Conservation (phyloP, 352 stramenopile species). For the Phytophthora cactorum region DNA sequence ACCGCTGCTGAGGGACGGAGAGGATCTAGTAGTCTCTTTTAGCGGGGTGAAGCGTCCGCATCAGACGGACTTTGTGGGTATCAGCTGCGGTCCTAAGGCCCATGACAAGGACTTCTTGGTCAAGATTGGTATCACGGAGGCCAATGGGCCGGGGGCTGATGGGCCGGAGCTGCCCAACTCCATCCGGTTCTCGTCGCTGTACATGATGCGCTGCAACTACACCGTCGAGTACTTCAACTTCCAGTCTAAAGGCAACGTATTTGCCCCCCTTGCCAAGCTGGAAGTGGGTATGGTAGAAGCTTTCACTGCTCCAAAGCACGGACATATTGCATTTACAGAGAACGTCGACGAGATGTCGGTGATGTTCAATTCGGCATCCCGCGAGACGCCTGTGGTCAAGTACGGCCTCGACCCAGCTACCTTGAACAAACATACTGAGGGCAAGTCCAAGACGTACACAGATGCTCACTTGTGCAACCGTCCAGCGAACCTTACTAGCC, state of each 20-base stretch:
- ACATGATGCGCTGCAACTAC: conserved; percentile 84
- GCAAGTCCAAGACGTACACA: conserved; percentile 67
- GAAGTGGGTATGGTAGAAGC: conserved; percentile 61
- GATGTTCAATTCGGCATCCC: conserved; percentile 80
- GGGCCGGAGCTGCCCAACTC: conserved; percentile 32
- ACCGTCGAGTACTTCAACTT: conserved; percentile 70
- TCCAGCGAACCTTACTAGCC: conserved; percentile 65
- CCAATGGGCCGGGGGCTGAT: conserved; percentile 30
- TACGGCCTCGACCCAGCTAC: conserved; percentile 41
- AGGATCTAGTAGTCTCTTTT: conserved; percentile 81
- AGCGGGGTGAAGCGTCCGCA: conserved; percentile 51
- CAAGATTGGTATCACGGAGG: conserved; percentile 41
- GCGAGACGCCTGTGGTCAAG: conserved; percentile 54
- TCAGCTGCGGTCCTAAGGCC: conserved; percentile 70
- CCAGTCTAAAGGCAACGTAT: conserved; percentile 47
- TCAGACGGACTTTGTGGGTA: conserved; percentile 64
- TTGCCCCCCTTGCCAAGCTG: conserved; percentile 44
- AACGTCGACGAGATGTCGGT: conserved; percentile 71
- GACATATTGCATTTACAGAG: conserved; percentile 70
- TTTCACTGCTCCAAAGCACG: conserved; percentile 68
- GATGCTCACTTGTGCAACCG: conserved; percentile 69
- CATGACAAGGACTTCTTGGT: conserved; percentile 62
- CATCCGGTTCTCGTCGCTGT: conserved; percentile 69
- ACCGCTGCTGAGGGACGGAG: conserved; percentile 56
- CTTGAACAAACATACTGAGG: conserved; percentile 37